Evolutionary conservation across 306 rosid species (phyloP).

Genomic region (Cicer yamashitae): DNA sequence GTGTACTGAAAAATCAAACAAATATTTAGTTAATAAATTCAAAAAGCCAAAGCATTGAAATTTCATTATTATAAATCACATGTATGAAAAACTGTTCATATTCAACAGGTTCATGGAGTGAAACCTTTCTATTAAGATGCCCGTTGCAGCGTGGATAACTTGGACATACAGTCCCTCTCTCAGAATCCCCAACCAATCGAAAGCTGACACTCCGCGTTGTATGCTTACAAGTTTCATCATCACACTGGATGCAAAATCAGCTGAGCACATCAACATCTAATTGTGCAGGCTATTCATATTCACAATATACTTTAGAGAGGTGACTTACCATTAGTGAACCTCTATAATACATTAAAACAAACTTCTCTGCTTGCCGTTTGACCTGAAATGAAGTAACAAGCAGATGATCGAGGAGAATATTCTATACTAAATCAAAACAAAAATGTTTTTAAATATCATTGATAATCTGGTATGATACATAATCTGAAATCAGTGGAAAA

Average conservation of each 20-base stretch:
- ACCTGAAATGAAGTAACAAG: conserved; percentile 62
- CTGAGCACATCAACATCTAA: not conserved
- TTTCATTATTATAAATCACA: conserved; percentile 1
- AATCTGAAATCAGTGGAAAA: conserved; percentile 12
- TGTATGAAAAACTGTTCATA: not conserved
- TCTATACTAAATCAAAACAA: conserved; percentile 32
- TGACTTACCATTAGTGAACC: conserved; percentile 73
- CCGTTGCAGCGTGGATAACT: conserved; percentile 92
- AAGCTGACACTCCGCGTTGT: conserved; percentile 78
- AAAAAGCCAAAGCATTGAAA: conserved; percentile 4
- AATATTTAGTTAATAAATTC: conserved; percentile 11
- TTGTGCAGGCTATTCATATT: conserved; percentile 8
- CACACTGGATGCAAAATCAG: conserved; percentile 70
- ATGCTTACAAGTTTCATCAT: conserved; percentile 88
- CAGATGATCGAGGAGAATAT: conserved; percentile 28
- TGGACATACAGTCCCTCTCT: conserved; percentile 94
- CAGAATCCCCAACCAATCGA: conserved; percentile 83
- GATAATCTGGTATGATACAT: conserved; percentile 11
- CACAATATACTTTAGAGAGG: conserved; percentile 27
- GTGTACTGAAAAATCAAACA: conserved; percentile 65
- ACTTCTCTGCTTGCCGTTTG: conserved; percentile 79
- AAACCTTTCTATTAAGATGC: conserved; percentile 77
- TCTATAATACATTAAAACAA: conserved; percentile 73
- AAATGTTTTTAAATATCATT: conserved; percentile 19
- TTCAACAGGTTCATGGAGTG: conserved; percentile 33